Evolutionary conservation across 176 grass and related monocot genomes (phyloP).

Genomic region (Cenchrus fungigraminus): DNA sequence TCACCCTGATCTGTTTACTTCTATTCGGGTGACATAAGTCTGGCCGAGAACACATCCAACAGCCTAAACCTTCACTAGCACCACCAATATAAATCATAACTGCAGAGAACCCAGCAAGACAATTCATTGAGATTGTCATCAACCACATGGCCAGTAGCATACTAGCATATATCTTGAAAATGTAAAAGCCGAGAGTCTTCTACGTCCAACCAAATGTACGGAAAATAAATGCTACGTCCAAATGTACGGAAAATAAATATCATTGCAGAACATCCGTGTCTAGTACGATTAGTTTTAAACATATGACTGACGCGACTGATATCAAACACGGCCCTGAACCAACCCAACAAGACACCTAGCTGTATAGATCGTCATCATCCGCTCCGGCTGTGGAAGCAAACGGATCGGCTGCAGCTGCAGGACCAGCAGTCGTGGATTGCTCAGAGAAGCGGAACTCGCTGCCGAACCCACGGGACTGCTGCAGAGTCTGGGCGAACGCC

Average conservation of each 20-base stretch:
- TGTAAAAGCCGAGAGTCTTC: neutral
- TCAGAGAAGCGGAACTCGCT: constrained; percentile 80
- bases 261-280: constrained; percentile 39
- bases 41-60: no score
- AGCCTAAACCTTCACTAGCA: no score
- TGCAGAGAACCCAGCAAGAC: no score
- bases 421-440: constrained; percentile 37
- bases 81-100: no score
- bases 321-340: constrained; percentile 26
- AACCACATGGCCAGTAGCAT: neutral
- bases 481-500: constrained; percentile 77
- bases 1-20: no score
- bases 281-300: constrained; percentile 41
- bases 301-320: constrained; percentile 16
- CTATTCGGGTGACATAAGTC: no score
- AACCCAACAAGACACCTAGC: constrained; percentile 38
- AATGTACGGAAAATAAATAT: constrained; percentile 45
- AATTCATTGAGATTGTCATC: no score
- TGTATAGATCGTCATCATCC: constrained; percentile 87
- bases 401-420: constrained; percentile 42
- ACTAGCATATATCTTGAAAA: neutral
- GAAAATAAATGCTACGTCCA: constrained; percentile 31
- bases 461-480: constrained; percentile 81
- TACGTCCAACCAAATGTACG: constrained; percentile 29
- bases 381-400: constrained; percentile 45